A percentile compares a stretch with the other conserved stretches of the same genome.
Conservation (phyloP, 106 monocot genomes). For the Dioscorea zingiberensis region DNA sequence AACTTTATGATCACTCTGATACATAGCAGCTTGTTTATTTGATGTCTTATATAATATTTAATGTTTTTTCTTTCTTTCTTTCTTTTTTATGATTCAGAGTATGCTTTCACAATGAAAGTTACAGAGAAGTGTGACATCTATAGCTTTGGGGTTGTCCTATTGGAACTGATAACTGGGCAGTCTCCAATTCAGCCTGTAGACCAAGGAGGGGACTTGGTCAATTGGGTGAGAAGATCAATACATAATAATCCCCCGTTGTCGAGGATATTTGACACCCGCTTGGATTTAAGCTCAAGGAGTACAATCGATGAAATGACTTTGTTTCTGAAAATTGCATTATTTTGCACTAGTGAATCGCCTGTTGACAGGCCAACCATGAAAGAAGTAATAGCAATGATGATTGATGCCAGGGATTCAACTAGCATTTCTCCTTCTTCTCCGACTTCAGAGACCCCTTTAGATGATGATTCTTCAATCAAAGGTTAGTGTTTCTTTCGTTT, state of each 20-base stretch:
- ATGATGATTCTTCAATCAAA: conserved; percentile 19
- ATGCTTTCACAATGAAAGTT: conserved; percentile 90
- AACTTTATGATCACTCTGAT: too few species aligned
- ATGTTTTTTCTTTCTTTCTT: not conserved
- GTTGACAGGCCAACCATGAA: conserved; percentile 70
- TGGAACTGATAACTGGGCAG: conserved; percentile 73
- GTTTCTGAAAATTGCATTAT: conserved; percentile 69
- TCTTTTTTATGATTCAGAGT: conserved; percentile 37
- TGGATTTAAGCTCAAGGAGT: conserved; percentile 44
- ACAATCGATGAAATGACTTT: conserved; percentile 56
- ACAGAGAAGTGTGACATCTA: conserved; percentile 86
- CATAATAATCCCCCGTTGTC: conserved; percentile 9
- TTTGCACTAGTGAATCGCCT: conserved; percentile 73
- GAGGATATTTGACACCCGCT: conserved; percentile 44
- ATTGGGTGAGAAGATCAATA: conserved; percentile 59
- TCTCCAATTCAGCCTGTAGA: conserved; percentile 66
- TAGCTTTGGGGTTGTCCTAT: conserved; percentile 74
- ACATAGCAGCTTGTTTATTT: too few species aligned
- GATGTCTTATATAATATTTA: too few species aligned
- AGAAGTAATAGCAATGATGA: conserved; percentile 76
- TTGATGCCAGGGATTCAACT: conserved; percentile 47
- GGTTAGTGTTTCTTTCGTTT: conserved; percentile 12
- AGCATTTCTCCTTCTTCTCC: conserved; percentile 25
- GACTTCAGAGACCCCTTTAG: conserved; percentile 30
- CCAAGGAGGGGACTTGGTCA: conserved; percentile 68